Evolutionary conservation across 2,329 filamentous ascomycete genomes (phyloP), one percentile per base, ranked within the genome.

Genomic region (Cladorrhinum sp.): DNA sequence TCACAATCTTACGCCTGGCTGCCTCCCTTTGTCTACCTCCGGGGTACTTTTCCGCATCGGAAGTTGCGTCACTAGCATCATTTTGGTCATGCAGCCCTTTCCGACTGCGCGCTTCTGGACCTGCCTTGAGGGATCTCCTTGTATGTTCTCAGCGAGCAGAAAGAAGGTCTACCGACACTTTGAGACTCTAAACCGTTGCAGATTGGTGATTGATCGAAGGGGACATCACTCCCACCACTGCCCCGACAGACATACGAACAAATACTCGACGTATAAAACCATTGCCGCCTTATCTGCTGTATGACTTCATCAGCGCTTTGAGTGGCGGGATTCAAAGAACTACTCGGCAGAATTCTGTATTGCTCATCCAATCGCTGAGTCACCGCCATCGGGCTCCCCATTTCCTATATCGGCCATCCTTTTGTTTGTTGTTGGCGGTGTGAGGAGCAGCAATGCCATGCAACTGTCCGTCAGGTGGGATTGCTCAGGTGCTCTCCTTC

Each of bases 11-110:
- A 20, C n/a, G 21, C 39, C 39, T 46, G 24, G 54, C 20, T 33
- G 39, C 54, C 54, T 57, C 33, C 33, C 54, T 57, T 57, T 48
- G 54, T 57, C 54, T 57, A 57, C 54, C n/a, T 49, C n/a, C 20
- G 5, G 14, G 54, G 39, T 57, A 57, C 54, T 36, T 57, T 57
- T 18, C 18, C 9, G n/a, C 33, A 42, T 55, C 33, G 30, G 53
- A 46, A 36, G 53, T 46, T 55, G 53, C 53, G 53, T 55, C 53
- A 55, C 53, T 42, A 21, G 53, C 14, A 7, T 21, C 26, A 28
- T 42, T 55, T 20, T 46, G 21, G 33, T 55, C 53, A 55, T 24
- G 30, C 53, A 55, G 26, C 53, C 30, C 53, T 28, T 51, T 46
- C 42, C 42, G 42, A 46, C n/a, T 46, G 16, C 7, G 8, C 42